Conservation (phyloP, 257 asterid species). For the Thymus quinquecostatus region DNA sequence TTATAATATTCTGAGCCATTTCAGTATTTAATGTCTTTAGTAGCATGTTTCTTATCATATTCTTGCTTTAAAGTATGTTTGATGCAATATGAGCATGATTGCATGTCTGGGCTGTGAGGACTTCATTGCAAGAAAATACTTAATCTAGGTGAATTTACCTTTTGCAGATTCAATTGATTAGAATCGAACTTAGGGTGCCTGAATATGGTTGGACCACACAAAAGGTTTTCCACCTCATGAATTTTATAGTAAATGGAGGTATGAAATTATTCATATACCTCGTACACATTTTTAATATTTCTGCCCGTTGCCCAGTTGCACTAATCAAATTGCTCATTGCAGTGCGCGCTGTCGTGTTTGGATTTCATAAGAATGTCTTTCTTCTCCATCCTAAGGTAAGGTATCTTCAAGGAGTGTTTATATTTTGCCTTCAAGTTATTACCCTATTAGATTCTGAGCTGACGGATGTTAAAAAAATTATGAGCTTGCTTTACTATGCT, state of each 20-base stretch:
- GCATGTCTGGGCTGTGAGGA: constrained; percentile 5
- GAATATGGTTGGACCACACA: constrained; percentile 99
- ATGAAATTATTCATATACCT: constrained; percentile 31
- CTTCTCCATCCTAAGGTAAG: constrained; percentile 86
- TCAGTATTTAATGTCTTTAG: not conserved
- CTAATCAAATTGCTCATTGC: constrained; percentile 39
- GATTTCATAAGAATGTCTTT: constrained; percentile 74
- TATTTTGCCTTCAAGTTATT: constrained; percentile 17
- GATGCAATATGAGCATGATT: constrained; percentile 20
- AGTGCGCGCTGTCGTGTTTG: constrained; percentile 89
- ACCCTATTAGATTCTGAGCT: not conserved
- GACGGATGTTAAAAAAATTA: constrained; percentile 13
- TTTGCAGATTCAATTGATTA: constrained; percentile 89
- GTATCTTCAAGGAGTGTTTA: constrained; percentile 15
- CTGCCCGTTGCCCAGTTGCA: constrained; percentile 17
- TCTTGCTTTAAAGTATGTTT: constrained; percentile 8
- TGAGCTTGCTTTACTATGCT: constrained; percentile 15
- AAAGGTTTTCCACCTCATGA: constrained; percentile 98
- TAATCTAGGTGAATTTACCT: constrained; percentile 20
- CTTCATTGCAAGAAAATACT: constrained; percentile 10
- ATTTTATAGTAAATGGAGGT: constrained; percentile 97
- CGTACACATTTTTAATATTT: constrained; percentile 1
- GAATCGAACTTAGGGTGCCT: constrained; percentile 90
- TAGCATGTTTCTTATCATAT: not conserved
- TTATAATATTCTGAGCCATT: not conserved